Base-by-base conservation (phyloP, 495 filamentous ascomycete genomes). In the Neurospora sp. region DNA sequence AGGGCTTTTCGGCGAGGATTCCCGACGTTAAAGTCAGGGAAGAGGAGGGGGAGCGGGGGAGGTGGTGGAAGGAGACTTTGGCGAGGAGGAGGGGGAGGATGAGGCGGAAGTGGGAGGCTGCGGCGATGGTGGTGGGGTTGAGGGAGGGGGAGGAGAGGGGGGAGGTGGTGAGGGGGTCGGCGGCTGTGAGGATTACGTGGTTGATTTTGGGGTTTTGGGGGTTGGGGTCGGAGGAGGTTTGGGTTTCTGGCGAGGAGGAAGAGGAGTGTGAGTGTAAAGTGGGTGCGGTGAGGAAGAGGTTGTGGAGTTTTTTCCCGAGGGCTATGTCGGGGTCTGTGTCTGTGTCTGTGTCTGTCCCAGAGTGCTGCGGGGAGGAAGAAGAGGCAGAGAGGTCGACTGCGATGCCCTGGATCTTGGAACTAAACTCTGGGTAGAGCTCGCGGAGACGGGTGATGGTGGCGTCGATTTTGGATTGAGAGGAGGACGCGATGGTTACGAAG, bases 121-220 rank as follows among this genome's bases (percentile, higher is more conserved):
- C 31, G 6, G 82, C 75, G 73, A 89, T 81, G 40, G 74, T 69
- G 1, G 82, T 81, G 10, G 84, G 73, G 2, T 81, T 83, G 6
- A 85, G 44, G 14, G 86, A 82, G 6, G 78, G 18, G 6, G 89
- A 42, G 18, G 87, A 20, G 4, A 89, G 44, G 9, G 78, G 77
- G 1, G 74, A 74, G 7, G 84, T 71, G 10, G 78, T 23, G 1
- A 87, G 82, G 5, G 78, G 72, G 71, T 90, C 80, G 0, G 74
- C 89, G 0, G 91, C 90, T 0, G 90, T 91, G 82, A 83, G 88
- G 72, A 90, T 86, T 38, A 92, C 83, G 75, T 92, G 91, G 79
- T 92, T 84, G 72, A 92, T 31, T 37, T 44, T 71, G 71, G 23
- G 74, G 76, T 37, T 18, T 70, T 16, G 12, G 5, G n/a, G n/a